Base-by-base conservation (phyloP, 1,284 basidiomycete genomes). In the Pyrrhoderma lamaoense region DNA sequence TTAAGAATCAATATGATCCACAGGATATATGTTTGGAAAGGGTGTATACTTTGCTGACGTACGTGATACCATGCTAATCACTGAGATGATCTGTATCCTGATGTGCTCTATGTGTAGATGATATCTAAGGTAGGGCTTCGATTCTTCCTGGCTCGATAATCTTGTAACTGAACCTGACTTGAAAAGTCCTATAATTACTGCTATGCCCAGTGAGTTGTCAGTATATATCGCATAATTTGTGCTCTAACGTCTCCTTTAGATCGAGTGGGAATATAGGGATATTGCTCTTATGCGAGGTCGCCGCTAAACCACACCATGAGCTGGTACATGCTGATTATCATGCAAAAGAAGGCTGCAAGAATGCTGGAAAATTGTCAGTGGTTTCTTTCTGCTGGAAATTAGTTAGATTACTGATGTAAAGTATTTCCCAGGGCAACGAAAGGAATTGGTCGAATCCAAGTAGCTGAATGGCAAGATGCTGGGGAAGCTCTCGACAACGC, bases 31-130 rank as follows among this genome's bases (percentile, higher is more conserved):
- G 80, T 83, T 83, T 59, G 81, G 81, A 47, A 83, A 83, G 65
- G 82, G 80, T 40, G 76, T 81, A 23, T 83, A 83, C 61, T 79
- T 82, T 51, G 80, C 80, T 9, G 80, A 84, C 65, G 78, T 79
- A 58, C 62, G 76, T 61, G n/a, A n/a, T n/a, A n/a, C 4, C 39
- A 18, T 23, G 21, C 16, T 8, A 13, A 36, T n/a, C 47, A n/a
- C 42, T 23, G 16, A 21, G 56, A 11, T 35, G 21, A 45, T 52
- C 9, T 57, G 39, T 43, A 8, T 39, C 31, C 35, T 51, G 38
- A 13, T 53, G 3, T 16, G 45, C 43, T 44, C n/a, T 2, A 11
- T 23, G 25, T n/a, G 45, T 48, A 80, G 76, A 80, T 81, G 75
- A 77, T 80, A 71, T 79, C 77, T 31, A 82, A 82, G 67, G 75